A percentile compares a stretch with the other conserved stretches of the same genome.
These are phyloP conservation scores for Colletotrichum abscissum DNA, from an alignment of 2,329 filamentous ascomycete species.

Conservation along the genomic window DNA sequence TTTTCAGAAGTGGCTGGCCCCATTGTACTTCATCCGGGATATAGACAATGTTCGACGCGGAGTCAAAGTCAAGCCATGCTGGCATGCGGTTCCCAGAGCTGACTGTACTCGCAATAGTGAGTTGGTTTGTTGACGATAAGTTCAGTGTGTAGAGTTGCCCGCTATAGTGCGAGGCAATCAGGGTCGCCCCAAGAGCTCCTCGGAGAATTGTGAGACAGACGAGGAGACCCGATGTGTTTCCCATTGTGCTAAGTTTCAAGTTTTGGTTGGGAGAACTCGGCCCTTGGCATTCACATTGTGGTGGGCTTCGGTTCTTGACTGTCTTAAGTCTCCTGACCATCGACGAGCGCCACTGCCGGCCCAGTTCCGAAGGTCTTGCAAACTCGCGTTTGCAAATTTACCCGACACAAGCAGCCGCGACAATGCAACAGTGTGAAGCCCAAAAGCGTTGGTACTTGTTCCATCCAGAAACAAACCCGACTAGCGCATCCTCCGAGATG, in stretches of 20 bases:
- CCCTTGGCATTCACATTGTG: background rate
- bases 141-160: conserved; percentile 51
- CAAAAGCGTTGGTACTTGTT: background rate
- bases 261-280: background rate
- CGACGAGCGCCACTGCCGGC: background rate
- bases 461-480: background rate
- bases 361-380: background rate
- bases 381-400: background rate
- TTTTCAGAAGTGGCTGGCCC: conserved; percentile 48
- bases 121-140: conserved; percentile 41
- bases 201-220: background rate
- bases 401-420: background rate
- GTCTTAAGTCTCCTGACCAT: background rate
- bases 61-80: conserved; percentile 51
- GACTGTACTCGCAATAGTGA: conserved; percentile 42
- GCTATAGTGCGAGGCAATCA: conserved; percentile 53
- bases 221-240: background rate
- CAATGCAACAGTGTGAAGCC: background rate
- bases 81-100: conserved; percentile 48
- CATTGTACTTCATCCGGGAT: conserved; percentile 51
- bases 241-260: background rate
- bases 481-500: conserved; percentile 2
- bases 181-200: conserved; percentile 35
- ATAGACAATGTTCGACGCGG: conserved; percentile 45
- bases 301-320: background rate